Evolutionary conservation across 176 grass and related monocot genomes (phyloP).

Genomic region (Carex scoparia): DNA sequence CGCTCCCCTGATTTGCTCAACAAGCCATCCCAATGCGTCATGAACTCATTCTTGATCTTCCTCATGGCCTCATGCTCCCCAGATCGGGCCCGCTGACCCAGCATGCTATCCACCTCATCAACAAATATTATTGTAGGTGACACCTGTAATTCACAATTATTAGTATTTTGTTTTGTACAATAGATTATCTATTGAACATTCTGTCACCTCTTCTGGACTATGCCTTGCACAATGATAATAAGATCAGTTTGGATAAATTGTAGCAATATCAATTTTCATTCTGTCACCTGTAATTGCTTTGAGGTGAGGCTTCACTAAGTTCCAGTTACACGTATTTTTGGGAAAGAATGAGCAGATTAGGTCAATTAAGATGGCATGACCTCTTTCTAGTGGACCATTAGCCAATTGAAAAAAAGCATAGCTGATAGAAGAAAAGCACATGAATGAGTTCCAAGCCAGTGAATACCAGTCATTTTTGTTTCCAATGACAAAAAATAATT

Average conservation of each 20-base stretch:
- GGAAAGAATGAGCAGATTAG: neutral
- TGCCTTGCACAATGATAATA: neutral
- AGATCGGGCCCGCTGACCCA: constrained; percentile 66
- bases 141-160: constrained; percentile 7
- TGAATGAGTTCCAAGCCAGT: neutral
- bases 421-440: neutral
- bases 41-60: constrained; percentile 99
- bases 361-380: neutral
- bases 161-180: neutral
- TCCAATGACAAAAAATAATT: too few relatives aligned
- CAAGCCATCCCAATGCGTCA: constrained; percentile 95
- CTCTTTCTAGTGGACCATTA: neutral
- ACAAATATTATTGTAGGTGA: constrained; percentile 93
- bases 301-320: neutral
- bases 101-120: constrained; percentile 95
- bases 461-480: neutral
- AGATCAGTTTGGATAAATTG: neutral
- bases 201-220: neutral
- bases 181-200: neutral
- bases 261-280: neutral
- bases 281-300: neutral
- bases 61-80: constrained; percentile 96
- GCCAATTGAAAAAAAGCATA: neutral
- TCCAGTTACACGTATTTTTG: neutral
- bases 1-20: constrained; percentile 68